Evolutionary conservation across 352 stramenopile genomes (phyloP), one percentile per base, ranked within the genome.

Genomic region (Pythium monospermum): DNA sequence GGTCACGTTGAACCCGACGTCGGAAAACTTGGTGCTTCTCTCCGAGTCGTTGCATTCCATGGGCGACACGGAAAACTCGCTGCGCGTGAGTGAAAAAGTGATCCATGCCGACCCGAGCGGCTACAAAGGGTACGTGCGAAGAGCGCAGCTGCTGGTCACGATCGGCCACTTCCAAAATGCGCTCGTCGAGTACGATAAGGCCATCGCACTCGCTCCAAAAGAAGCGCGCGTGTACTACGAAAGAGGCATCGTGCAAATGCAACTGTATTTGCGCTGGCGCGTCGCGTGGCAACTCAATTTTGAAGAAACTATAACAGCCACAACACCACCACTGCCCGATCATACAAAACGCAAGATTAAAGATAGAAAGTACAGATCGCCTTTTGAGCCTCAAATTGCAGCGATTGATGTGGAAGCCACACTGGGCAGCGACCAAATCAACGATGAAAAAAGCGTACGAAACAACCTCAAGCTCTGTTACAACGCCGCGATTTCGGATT

Each of bases 41-140:
- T 91, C 80, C 7, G 80, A 91, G 56, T 85, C 80, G 21, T 53
- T 91, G 2, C 80, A 91, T 49, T 89, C 80, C 11, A 69, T 89
- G 46, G 80, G 80, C 16, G 80, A 91, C 53, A 91, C 80, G 18
- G 77, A 86, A 47, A 87, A 87, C 53, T 86, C 80, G 48, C 48
- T 89, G 45, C 68, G 76, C 12, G 68, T 87, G 42, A 91, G 79
- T 42, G 76, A 91, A 8, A 73, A 76, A 30, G 77, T 87, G 27
- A 84, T 91, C 45, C 70, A 40, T 31, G 49, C 69, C 4, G 80
- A 89, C 42, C 80, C 80, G 0, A 65, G 53, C 16, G 77, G 75
- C 53, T 83, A 70, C 54, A 73, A 72, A 26, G 79, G 76, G 32
- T 87, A 91, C 35, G 66, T 79, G 32, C 75, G 77, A 5, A 71